Base-by-base conservation (phyloP, 2,329 filamentous ascomycete species). In the Thielaviopsis euricoi region DNA sequence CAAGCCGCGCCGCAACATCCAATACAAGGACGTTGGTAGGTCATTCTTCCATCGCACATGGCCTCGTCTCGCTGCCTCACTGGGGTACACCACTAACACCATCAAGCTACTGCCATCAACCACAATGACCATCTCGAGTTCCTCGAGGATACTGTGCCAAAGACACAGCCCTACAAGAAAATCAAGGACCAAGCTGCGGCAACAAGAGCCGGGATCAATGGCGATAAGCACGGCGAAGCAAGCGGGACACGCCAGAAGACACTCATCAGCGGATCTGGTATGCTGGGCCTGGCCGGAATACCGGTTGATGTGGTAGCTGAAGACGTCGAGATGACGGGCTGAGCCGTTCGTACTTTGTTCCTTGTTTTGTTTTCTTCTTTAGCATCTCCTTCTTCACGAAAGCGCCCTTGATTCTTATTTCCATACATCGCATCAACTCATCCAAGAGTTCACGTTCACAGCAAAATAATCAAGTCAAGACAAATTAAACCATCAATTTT, bases 71-170 rank as follows among this genome's bases (percentile, higher is more conserved):
- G 21, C 50, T 9, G 22, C n/a, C 21, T 33, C 10, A 23, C 19
- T 33, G 29, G 12, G n/a, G 7, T n/a, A 19, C 21, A 48, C n/a
- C 33, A 10, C 17, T 25, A 53, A 29, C 48, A 22, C 12, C 15
- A 22, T n/a, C n/a, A 52, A 65, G 89, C 90, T 64, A 87, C 82
- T 66, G 91, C 93, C 26, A 85, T 97, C 58, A 81, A 86, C 7
- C 86, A 89, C 67, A 83, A 89, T 62, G 93, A 97, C 70, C 94
- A 94, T 68, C 84, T 98, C 55, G 90, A 98, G 69, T 98, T 98
- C 67, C 80, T 98, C 15, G 79, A 86, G 62, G 93, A 98, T 70
- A 81, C 95, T 25, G 86, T 96, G 43, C 93, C 93, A 59, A 86
- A 86, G 68, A 96, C 90, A 1, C 80, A 84, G 6, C 83, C 87